Evolutionary conservation across 1,284 basidiomycete species (phyloP).

Genomic region (Gymnopus androsaceus): DNA sequence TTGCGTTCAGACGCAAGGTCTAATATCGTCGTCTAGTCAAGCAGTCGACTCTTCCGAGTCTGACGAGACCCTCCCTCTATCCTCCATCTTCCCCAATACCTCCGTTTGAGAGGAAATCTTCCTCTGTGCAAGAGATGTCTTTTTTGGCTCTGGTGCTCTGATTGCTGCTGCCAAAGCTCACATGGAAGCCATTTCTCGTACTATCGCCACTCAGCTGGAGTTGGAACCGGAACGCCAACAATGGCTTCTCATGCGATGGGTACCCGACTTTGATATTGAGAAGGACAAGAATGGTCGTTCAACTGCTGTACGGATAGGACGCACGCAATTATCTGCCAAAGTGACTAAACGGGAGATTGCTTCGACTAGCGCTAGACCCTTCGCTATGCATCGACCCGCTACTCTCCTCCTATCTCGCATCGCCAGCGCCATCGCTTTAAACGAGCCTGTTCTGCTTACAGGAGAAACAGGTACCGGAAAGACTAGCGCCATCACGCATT

Average conservation of each 20-base stretch:
- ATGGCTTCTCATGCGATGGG: slow-evolving; percentile 59
- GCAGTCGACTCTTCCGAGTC: slow-evolving; percentile 39
- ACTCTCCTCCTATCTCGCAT: slow-evolving; percentile 82
- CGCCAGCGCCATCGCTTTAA: slow-evolving; percentile 69
- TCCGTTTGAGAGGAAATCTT: slow-evolving; percentile 88
- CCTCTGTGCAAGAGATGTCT: slow-evolving; percentile 89
- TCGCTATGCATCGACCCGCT: slow-evolving; percentile 90
- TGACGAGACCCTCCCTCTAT: slow-evolving; percentile 31
- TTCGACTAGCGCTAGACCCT: slow-evolving; percentile 55
- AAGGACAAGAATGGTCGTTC: slow-evolving; percentile 64
- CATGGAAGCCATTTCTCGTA: slow-evolving; percentile 46
- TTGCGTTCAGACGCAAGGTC: slow-evolving; percentile 71
- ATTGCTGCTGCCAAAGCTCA: slow-evolving; percentile 57
- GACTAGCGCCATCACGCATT: slow-evolving; percentile 89
- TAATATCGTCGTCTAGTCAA: slow-evolving; percentile 55
- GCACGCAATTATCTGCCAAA: slow-evolving; percentile 54
- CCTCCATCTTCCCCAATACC: slow-evolving; percentile 69
- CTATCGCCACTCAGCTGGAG: slow-evolving; percentile 67
- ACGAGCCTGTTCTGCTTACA: slow-evolving; percentile 89
- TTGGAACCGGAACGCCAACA: slow-evolving; percentile 62
- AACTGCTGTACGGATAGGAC: slow-evolving; percentile 57
- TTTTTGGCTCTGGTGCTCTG: slow-evolving; percentile 75
- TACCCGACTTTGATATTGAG: slow-evolving; percentile 70
- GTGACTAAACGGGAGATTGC: slow-evolving; percentile 38
- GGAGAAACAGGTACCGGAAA: slow-evolving; percentile 99